Evolutionary conservation across 1,284 basidiomycete genomes (phyloP), one percentile per base, ranked within the genome.

Genomic region (Volvariella surrecta): DNA sequence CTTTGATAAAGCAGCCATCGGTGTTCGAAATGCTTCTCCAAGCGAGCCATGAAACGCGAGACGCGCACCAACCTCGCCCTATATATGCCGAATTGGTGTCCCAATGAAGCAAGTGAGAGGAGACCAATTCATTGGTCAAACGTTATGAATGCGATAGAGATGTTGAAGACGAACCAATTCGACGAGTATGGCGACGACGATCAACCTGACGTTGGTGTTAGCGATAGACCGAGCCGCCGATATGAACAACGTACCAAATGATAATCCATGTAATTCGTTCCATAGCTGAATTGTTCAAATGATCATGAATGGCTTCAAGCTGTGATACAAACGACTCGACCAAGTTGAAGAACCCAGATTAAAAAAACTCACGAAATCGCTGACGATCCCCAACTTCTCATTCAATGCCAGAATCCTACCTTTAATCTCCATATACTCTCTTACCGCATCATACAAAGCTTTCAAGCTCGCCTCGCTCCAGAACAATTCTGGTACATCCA

Each of bases 181-280:
- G 3, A 92, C 91, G 15, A 94, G 61, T 59, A 87, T 86, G 3
- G 90, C 92, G 1, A 85, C 81, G 16, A 93, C 82, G 55, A 96
- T 96, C 32, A 97, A 70, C 80, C 83, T 86, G 44, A 24, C 15
- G 30, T 28, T 11, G 13, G 43, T 34, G 7, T 37, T 9, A 35
- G 40, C 16, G 42, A 40, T 17, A 15, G n/a, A 21, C 30, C 17
- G 28, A 32, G 18, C 15, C 18, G n/a, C 11, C n/a, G 13, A 13
- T 13, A 41, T 24, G 43, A 40, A 37, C 38, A n/a, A 47, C 66
- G 22, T 56, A 85, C 86, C 90, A 94, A 53, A 97, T 97, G 50
- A 97, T 82, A 52, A 95, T 90, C 89, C 89, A 92, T 3, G 90
- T 93, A 53, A 94, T 89, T n/a, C 89, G 71, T 54, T 91, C 82